Evolutionary conservation across 345 rosid species (phyloP).

Genomic region (Firmiana major): DNA sequence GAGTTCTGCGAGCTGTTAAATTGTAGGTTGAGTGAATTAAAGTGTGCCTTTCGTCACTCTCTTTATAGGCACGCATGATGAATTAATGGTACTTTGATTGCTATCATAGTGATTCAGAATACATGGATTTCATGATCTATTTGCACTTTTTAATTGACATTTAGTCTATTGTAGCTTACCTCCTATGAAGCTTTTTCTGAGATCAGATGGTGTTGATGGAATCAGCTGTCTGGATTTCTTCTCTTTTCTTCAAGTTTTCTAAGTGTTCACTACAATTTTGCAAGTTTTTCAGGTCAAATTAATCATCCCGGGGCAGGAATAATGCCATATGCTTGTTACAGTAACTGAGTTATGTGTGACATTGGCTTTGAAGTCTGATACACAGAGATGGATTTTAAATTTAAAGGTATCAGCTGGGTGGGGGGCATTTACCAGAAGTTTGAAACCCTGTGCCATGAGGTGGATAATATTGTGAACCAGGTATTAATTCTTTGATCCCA

Average conservation of each 20-base stretch:
- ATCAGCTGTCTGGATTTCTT: not conserved
- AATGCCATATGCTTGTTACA: not conserved
- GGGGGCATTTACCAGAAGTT: slow-evolving; percentile 64
- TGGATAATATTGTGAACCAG: slow-evolving; percentile 58
- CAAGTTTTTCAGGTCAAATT: not conserved
- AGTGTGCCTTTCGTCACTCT: not conserved
- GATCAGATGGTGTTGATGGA: not conserved
- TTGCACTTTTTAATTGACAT: not conserved
- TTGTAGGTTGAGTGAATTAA: not conserved
- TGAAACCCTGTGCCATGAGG: slow-evolving; percentile 59
- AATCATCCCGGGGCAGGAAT: not conserved
- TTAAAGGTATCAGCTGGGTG: slow-evolving; percentile 53
- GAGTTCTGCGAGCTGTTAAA: not conserved
- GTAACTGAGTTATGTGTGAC: not conserved
- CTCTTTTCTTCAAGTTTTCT: not conserved
- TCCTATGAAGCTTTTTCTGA: not conserved
- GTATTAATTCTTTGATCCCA: slow-evolving; percentile 23
- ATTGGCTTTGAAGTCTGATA: not conserved
- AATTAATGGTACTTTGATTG: not conserved
- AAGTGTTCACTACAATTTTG: not conserved
- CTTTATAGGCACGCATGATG: not conserved
- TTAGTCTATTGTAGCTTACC: not conserved
- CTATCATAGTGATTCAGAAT: not conserved
- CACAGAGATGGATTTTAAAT: slow-evolving; percentile 44
- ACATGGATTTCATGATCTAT: not conserved